Evolutionary conservation across 2,329 filamentous ascomycete species (phyloP), one percentile per base, ranked within the genome.

Genomic region (Onygena corvina): DNA sequence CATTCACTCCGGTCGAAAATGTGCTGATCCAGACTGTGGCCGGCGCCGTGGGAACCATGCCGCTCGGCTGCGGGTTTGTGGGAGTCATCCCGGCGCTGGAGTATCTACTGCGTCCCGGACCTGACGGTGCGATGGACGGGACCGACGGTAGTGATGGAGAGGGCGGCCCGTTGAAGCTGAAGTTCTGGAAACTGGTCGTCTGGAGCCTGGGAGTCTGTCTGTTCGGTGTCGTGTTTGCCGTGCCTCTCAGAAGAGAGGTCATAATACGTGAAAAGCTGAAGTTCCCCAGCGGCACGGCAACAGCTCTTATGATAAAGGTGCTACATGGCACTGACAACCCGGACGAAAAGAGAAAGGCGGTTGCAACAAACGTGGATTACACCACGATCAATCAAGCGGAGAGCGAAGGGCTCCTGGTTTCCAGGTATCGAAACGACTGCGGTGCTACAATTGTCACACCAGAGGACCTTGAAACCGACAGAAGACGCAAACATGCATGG

Each of bases 11-110:
- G 0, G 84, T 96, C 8, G 90, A 98, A 68, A 98, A 98, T 64
- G 92, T 98, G 3, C 75, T 98, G 18, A 85, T 98, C 8, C 92
- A 98, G 69, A 94, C 87, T 0, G 92, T 98, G 3, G 90, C 92
- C 1, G 90, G 92, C 8, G 86, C 86, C 12, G 93, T 96, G 66
- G 92, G 90, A 0, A 94, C 93, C 3, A 96, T 96, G 87, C 92
- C 92, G 0, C 71, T 98, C 8, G 90, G 90, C 1, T 94, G 90
- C 59, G 92, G 92, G 1, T 94, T 96, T 61, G 90, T 96, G 14
- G 90, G 90, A 3, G 89, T 96, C 6, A 82, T 96, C 53, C 92
- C 92, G 1, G 90, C 90, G 0, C 76, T 98, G 71, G 86, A 94
- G 60, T 95, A 86, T 58, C 70, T 98, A 45, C 67, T 98, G 47